Evolutionary conservation across 116 monocot genomes (phyloP).

Genomic region (Papilionanthe hybrid): DNA sequence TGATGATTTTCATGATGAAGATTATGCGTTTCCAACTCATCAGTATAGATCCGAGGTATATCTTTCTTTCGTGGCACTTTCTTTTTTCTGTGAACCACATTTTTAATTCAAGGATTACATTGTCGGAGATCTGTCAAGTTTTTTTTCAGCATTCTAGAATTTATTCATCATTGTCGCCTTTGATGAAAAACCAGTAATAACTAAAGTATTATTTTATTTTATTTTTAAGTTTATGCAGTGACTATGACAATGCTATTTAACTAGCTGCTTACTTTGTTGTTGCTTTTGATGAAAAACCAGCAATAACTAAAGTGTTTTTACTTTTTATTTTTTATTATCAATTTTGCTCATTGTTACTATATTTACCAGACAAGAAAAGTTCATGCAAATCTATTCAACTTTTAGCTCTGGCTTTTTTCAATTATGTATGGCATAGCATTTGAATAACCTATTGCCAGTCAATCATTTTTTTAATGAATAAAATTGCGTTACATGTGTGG

Average conservation of each 20-base stretch:
- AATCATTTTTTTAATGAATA: not conserved
- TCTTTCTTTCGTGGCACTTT: not conserved
- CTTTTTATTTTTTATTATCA: not conserved
- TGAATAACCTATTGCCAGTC: not conserved
- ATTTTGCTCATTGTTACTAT: not conserved
- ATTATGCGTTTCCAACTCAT: conserved; percentile 16
- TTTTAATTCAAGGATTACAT: not conserved
- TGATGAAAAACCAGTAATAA: not conserved
- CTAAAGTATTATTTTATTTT: not conserved
- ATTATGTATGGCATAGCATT: not conserved
- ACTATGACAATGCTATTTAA: not conserved
- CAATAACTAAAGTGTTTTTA: no score
- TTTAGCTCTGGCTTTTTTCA: not conserved
- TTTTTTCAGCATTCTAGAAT: not conserved
- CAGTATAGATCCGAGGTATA: not conserved
- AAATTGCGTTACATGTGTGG: not conserved
- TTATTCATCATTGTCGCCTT: not conserved
- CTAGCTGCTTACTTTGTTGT: not conserved
- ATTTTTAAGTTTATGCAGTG: not conserved
- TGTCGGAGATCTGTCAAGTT: not conserved
- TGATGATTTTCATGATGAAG: conserved; percentile 26
- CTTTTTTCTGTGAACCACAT: not conserved
- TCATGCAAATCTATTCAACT: not conserved
- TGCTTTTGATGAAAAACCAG: no score
- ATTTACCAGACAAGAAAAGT: not conserved